Base-by-base conservation (phyloP, 495 filamentous ascomycete species). In the Clavariopsis aquatica region DNA sequence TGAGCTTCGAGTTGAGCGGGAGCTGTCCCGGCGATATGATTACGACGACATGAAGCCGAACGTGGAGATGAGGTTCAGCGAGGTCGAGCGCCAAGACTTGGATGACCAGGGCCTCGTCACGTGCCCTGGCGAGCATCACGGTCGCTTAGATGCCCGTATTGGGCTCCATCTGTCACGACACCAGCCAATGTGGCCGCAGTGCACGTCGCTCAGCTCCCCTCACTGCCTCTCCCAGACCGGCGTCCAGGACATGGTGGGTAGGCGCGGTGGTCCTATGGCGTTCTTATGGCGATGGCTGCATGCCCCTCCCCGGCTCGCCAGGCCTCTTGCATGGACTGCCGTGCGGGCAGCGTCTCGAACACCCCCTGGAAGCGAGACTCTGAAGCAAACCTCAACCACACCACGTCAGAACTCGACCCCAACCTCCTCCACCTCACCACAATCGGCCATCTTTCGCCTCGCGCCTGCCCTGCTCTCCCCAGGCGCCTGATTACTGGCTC, bases 301-400 rank as follows among this genome's bases (percentile, higher is more conserved):
- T 28, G 60, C 51, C 34, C 17, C 29, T 31, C 63, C n/a, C 63
- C 28, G 20, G 63, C 19, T 45, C 31, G 13, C 26, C 1, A 29
- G 57, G n/a, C 31, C 20, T 22, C 38, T 22, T 19, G 64, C 64
- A 67, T 67, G 36, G 57, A 60, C 55, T 26, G 46, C n/a, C 9
- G 13, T 43, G 38, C n/a, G 9, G 38, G 51, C 60, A 26, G 57
- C 54, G 69, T 71, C 60, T 68, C 69, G 62, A 12, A 27, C n/a
- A 69, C 27, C 49, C 65, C 64, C 65, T 60, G 64, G 64, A 69
- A 69, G 66, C 66, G 66, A 69, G 57, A 36, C 49, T 38, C 57
- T 65, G 56, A 54, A 31, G 36, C 68, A 67, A 1, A 56, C 60
- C 38, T 61, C 29, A 71, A 68, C 60, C 69, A 52, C 51, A 53